phyloP scores from a whole-genome alignment of 768 basidiomycete species.

The Cantharellus cinnabarinus region DNA sequence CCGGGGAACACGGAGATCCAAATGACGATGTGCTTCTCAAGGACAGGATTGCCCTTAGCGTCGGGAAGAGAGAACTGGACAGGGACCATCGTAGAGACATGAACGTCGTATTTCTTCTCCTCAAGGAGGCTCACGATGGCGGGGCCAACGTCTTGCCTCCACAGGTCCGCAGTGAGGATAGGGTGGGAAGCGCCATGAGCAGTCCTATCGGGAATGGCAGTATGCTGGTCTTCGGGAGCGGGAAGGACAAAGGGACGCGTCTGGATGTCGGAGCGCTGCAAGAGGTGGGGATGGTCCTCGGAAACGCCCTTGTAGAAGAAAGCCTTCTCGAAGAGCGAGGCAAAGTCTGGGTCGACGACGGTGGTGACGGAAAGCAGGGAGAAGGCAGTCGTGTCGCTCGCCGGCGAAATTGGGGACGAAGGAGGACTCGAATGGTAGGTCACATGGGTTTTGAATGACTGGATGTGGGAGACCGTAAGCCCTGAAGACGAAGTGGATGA shows the following conservation, averaged over 20 bases:
- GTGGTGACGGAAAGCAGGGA: neutral
- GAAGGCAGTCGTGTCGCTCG: neutral
- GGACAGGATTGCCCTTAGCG: neutral
- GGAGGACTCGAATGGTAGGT: slow-evolving; percentile 1
- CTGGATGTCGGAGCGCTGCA: neutral
- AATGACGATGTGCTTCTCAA: slow-evolving; percentile 1
- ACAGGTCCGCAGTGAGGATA: neutral
- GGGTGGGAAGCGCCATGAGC: neutral
- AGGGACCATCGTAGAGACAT: slow-evolving; percentile 3
- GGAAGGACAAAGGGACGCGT: neutral
- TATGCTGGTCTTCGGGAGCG: neutral
- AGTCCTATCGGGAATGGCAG: neutral
- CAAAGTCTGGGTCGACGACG: neutral
- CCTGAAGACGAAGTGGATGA: too few species aligned
- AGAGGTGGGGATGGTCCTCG: neutral
- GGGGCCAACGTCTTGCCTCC: neutral
- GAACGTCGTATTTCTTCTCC: neutral
- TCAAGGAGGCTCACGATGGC: neutral
- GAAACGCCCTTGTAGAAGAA: neutral
- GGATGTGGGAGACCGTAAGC: slow-evolving; percentile 1
- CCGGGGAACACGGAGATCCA: neutral
- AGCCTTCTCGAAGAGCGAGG: neutral
- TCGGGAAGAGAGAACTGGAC: slow-evolving; percentile 1
- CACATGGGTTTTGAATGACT: slow-evolving; percentile 3
- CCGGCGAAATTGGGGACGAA: neutral